These are phyloP conservation scores for Oryza punctata DNA, from an alignment of 176 grass and related monocot genomes.

Conservation along the genomic window DNA sequence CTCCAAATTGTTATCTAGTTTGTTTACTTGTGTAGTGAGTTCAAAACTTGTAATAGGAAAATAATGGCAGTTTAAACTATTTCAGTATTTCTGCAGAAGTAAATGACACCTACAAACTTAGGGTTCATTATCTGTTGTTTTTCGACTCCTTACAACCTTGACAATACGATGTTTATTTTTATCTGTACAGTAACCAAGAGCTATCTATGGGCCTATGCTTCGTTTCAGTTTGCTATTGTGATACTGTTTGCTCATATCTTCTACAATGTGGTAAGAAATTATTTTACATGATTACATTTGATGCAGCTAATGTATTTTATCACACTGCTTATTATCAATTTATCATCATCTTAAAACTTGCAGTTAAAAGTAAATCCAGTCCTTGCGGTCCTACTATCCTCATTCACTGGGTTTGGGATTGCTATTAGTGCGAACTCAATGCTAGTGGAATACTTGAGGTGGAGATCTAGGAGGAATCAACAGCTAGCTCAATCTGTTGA, in stretches of 20 bases:
- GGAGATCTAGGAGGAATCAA: slow-evolving; percentile 69
- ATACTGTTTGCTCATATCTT: slow-evolving; percentile 97
- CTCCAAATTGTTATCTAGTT: background rate
- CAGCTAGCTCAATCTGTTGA: slow-evolving; percentile 37
- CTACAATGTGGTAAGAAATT: slow-evolving; percentile 75
- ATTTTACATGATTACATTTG: slow-evolving; percentile 22
- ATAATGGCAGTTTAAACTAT: background rate
- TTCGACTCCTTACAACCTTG: background rate
- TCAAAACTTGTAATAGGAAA: background rate
- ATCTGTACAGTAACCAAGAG: slow-evolving; percentile 63
- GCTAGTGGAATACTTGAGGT: slow-evolving; percentile 74
- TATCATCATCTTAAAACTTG: slow-evolving; percentile 32
- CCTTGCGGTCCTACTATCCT: slow-evolving; percentile 76
- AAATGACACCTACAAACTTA: background rate
- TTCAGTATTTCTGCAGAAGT: background rate
- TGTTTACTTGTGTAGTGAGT: background rate
- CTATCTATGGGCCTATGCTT: slow-evolving; percentile 93
- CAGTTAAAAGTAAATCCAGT: slow-evolving; percentile 74
- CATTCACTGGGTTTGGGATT: slow-evolving; percentile 95
- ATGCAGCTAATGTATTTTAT: background rate
- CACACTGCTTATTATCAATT: slow-evolving; percentile 2
- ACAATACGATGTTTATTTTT: slow-evolving; percentile 8
- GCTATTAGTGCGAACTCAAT: slow-evolving; percentile 88
- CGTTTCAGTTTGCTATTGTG: slow-evolving; percentile 96
- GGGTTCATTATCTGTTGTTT: slow-evolving; percentile 19